Conservation (phyloP, 305 asterid genomes). For the Caryopteris hybrid region DNA sequence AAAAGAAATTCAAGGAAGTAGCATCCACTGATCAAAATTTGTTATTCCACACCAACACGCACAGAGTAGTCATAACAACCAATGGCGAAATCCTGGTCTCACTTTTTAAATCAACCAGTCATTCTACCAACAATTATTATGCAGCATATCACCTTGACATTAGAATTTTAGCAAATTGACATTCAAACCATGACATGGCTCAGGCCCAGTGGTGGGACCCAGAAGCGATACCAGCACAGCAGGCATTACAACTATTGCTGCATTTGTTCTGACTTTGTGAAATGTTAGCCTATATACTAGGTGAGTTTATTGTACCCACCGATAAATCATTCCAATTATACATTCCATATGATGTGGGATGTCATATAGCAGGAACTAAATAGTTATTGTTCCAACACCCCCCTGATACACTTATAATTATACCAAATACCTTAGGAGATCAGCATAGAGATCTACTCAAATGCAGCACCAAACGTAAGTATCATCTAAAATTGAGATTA, state of each 20-base stretch:
- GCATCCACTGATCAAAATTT: constrained; percentile 9
- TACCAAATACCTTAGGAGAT: background rate
- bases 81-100: background rate
- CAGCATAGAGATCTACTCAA: background rate
- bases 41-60: background rate
- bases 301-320: background rate
- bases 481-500: background rate
- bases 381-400: background rate
- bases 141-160: constrained; percentile 3
- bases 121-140: background rate
- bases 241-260: background rate
- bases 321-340: background rate
- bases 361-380: background rate
- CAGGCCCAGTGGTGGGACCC: background rate
- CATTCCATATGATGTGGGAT: background rate
- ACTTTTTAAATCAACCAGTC: background rate
- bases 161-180: background rate
- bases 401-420: background rate
- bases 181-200: background rate
- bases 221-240: background rate
- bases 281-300: background rate
- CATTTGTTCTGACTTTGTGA: background rate
- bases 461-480: background rate
- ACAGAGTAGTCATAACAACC: background rate
- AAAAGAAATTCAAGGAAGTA: constrained; percentile 16